phyloP scores from a whole-genome alignment of 139 green algal species.

The Zygnema circumcarinatum region DNA sequence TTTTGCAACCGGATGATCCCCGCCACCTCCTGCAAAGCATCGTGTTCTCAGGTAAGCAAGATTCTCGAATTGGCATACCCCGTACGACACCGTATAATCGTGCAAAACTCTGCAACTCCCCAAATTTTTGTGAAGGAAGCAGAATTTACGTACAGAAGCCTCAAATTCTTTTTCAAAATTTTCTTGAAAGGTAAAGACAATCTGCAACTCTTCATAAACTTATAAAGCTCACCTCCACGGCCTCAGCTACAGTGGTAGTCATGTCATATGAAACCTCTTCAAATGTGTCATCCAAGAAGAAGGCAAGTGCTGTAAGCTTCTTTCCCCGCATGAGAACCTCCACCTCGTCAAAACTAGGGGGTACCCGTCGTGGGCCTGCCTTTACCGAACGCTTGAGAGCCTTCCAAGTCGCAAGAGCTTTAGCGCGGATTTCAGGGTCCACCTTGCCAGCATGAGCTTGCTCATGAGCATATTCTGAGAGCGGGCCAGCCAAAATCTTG shows the following conservation, averaged over 20 bases:
- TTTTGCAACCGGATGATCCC: slow-evolving; percentile 89
- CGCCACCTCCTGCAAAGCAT: slow-evolving; percentile 70
- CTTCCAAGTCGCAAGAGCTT: slow-evolving; percentile 73
- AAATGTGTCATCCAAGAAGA: slow-evolving; percentile 97
- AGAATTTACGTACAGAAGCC: slow-evolving; percentile 2
- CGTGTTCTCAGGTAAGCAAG: no score
- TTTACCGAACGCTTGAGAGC: slow-evolving; percentile 88
- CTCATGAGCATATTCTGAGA: slow-evolving; percentile 87
- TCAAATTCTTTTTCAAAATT: no score
- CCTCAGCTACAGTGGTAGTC: slow-evolving; percentile 87
- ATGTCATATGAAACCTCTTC: slow-evolving; percentile 92
- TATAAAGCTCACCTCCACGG: slow-evolving; percentile 71
- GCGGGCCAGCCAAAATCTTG: slow-evolving; percentile 79
- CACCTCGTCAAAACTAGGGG: slow-evolving; percentile 88
- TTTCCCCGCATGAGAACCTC: slow-evolving; percentile 76
- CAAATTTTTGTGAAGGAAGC: slow-evolving; percentile 24
- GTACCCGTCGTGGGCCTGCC: slow-evolving; percentile 80
- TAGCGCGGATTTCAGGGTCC: slow-evolving; percentile 51
- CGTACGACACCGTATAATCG: no score
- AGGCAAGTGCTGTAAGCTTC: slow-evolving; percentile 82
- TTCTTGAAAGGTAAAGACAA: no score
- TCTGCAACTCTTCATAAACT: no score
- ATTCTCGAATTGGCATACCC: no score
- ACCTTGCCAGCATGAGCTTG: slow-evolving; percentile 61
- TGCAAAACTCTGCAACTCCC: no score